Evolutionary conservation across 2,329 filamentous ascomycete species (phyloP).

Genomic region (Didymella arachidicola): DNA sequence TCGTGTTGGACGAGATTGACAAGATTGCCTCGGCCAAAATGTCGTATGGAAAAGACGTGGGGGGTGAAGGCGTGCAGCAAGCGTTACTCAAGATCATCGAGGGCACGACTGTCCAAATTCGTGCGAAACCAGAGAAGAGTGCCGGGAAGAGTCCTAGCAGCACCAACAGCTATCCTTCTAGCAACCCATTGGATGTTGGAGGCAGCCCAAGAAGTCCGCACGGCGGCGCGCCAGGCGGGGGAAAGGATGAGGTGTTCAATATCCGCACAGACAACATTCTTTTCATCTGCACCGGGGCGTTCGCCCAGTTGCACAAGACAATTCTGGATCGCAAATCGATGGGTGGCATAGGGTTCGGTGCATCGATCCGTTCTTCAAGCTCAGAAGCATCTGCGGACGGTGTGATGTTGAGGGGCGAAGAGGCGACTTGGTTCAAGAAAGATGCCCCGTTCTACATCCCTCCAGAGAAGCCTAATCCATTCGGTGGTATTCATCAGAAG

Average conservation of each 20-base stretch:
- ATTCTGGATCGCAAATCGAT: slow-evolving; percentile 87
- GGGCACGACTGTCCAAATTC: slow-evolving; percentile 90
- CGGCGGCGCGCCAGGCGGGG: slow-evolving; percentile 31
- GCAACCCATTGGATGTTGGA: slow-evolving; percentile 29
- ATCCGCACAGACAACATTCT: slow-evolving; percentile 96
- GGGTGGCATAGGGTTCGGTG: slow-evolving; percentile 89
- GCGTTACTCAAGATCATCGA: slow-evolving; percentile 95
- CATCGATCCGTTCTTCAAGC: slow-evolving; percentile 70
- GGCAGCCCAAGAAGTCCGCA: slow-evolving; percentile 22
- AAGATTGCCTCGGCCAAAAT: slow-evolving; percentile 93
- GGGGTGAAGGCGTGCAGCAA: slow-evolving; percentile 96
- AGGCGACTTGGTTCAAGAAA: slow-evolving; percentile 64
- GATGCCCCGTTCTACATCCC: slow-evolving; percentile 64
- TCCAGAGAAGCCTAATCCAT: slow-evolving; percentile 34
- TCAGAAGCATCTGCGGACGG: slow-evolving; percentile 62
- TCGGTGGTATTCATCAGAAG: slow-evolving; percentile 29
- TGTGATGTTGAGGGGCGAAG: slow-evolving; percentile 66
- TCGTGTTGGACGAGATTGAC: slow-evolving; percentile 96
- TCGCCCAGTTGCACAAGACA: slow-evolving; percentile 88
- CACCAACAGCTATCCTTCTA: slow-evolving; percentile 20
- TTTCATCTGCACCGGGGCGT: slow-evolving; percentile 96
- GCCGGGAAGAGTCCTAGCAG: slow-evolving; percentile 35
- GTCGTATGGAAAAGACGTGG: slow-evolving; percentile 89
- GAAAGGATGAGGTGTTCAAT: slow-evolving; percentile 69
- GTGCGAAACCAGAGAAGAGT: slow-evolving; percentile 79